Evolutionary conservation across 2,329 filamentous ascomycete genomes (phyloP).

Genomic region (Rhynchosporium agropyri): DNA sequence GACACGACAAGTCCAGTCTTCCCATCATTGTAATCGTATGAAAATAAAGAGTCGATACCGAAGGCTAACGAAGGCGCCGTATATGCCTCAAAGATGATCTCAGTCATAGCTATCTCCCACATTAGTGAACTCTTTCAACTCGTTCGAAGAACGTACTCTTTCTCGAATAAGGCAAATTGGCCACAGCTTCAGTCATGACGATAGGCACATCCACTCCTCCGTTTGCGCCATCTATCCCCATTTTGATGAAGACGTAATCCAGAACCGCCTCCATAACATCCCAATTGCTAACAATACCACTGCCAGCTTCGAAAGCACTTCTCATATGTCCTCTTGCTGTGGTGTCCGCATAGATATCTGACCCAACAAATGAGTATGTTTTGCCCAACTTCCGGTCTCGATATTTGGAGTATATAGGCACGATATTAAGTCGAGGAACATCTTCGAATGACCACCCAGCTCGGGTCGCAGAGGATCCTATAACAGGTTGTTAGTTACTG

Average conservation of each 20-base stretch:
- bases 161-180: constrained; percentile 84
- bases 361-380: constrained; percentile 89
- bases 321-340: constrained; percentile 89
- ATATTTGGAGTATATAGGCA: constrained; percentile 93
- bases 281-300: constrained; percentile 94
- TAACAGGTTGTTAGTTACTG: constrained; percentile 27
- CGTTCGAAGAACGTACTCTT: constrained; percentile 65
- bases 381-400: constrained; percentile 91
- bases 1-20: constrained; percentile 86
- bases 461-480: constrained; percentile 85
- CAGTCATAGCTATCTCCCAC: constrained; percentile 76
- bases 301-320: constrained; percentile 87
- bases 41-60: constrained; percentile 95
- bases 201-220: constrained; percentile 82
- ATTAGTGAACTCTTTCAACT: constrained; percentile 35
- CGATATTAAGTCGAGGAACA: constrained; percentile 75
- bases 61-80: constrained; percentile 86
- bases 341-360: constrained; percentile 92
- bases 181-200: constrained; percentile 94
- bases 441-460: constrained; percentile 95
- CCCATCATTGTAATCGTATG: constrained; percentile 85
- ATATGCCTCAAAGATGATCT: constrained; percentile 97
- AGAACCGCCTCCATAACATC: constrained; percentile 94
- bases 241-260: constrained; percentile 92
- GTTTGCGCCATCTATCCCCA: constrained; percentile 77